These are phyloP conservation scores for Phaffia rhodozyma DNA, from an alignment of 1,284 basidiomycete genomes.

Conservation along the genomic window DNA sequence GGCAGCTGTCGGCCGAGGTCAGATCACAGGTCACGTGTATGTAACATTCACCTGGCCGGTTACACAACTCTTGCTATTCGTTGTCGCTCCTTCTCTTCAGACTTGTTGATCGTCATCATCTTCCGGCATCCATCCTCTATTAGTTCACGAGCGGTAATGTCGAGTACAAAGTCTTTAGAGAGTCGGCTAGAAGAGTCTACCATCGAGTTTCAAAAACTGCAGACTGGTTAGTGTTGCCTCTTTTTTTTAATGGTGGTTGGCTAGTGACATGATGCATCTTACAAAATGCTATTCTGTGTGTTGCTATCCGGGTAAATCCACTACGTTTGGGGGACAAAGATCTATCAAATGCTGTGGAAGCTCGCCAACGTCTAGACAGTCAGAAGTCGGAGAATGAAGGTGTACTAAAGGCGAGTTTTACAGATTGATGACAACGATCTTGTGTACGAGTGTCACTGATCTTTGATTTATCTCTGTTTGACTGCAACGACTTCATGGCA, in stretches of 20 bases:
- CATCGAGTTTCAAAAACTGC: slow-evolving; percentile 64
- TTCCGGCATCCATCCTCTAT: background rate
- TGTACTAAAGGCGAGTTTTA: slow-evolving; percentile 62
- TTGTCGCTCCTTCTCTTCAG: no score
- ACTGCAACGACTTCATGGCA: background rate
- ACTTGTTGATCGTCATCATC: no score
- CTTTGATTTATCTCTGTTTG: background rate
- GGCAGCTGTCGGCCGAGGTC: no score
- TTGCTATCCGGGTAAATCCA: background rate
- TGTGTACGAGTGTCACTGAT: background rate
- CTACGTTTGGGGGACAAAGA: slow-evolving; percentile 36
- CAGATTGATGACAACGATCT: background rate
- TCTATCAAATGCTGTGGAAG: slow-evolving; percentile 57
- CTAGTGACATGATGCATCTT: background rate
- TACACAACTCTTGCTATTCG: no score
- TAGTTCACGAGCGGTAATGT: slow-evolving; percentile 25
- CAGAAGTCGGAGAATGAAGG: slow-evolving; percentile 85
- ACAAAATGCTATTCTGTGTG: background rate
- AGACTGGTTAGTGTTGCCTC: slow-evolving; percentile 41
- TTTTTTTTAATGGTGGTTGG: background rate
- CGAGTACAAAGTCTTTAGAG: slow-evolving; percentile 31
- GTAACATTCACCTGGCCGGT: no score
- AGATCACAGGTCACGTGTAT: no score
- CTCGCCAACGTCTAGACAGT: slow-evolving; percentile 68
- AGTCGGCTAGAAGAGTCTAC: slow-evolving; percentile 52